phyloP scores from a whole-genome alignment of 164 flowering plant genomes.

The Kalanchoe fedtschenkoi region DNA sequence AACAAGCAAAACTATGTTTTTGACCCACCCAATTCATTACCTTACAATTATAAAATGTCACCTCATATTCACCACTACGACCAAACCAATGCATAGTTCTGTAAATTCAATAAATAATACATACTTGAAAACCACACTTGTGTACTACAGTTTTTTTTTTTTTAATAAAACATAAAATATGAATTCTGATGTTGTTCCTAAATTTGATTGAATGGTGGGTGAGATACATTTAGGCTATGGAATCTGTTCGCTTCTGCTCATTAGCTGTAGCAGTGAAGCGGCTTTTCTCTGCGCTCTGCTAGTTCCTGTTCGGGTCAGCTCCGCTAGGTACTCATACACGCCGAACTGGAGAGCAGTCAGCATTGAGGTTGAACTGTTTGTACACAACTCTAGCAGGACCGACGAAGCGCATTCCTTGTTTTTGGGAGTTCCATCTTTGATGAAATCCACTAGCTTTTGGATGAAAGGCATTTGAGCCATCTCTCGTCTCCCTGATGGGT shows the following conservation, averaged over 20 bases:
- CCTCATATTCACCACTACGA: too few species aligned
- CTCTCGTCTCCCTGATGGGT: constrained; percentile 43
- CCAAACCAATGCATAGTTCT: too few species aligned
- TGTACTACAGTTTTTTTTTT: too few species aligned
- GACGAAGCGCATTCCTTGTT: constrained; percentile 75
- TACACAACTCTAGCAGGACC: constrained; percentile 56
- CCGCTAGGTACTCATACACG: constrained; percentile 49
- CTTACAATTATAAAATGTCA: too few species aligned
- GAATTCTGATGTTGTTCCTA: too few species aligned
- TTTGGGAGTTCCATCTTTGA: constrained; percentile 56
- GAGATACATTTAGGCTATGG: too few species aligned
- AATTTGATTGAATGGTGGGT: too few species aligned
- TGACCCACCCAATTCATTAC: too few species aligned
- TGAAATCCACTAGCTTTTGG: constrained; percentile 42
- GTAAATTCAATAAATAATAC: too few species aligned
- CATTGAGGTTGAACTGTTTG: constrained; percentile 33
- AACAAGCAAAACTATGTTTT: too few species aligned
- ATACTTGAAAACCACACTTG: too few species aligned
- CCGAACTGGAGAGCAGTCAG: constrained; percentile 72
- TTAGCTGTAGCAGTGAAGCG: constrained; percentile 42
- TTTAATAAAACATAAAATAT: too few species aligned
- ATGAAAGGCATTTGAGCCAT: constrained; percentile 56
- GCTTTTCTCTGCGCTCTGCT: constrained; percentile 76
- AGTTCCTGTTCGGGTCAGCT: constrained; percentile 43
- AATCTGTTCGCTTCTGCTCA: constrained; percentile 51